Evolutionary conservation across 1,284 basidiomycete genomes (phyloP).

Genomic region (Trichosporon sp.): DNA sequence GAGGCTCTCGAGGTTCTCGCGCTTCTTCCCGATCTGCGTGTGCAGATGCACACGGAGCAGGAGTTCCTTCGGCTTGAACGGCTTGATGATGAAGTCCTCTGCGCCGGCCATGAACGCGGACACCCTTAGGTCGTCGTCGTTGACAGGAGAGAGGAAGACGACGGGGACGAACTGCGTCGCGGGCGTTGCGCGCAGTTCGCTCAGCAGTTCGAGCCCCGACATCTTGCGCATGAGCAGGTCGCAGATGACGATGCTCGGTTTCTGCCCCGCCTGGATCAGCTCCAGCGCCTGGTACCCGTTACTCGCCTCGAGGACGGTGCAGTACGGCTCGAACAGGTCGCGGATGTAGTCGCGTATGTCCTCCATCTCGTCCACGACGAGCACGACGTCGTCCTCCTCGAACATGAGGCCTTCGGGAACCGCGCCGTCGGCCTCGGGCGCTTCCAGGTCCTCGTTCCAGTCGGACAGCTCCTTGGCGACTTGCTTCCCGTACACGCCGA

Average conservation of each 20-base stretch:
- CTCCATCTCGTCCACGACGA: constrained; percentile 43
- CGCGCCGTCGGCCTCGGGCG: neutral
- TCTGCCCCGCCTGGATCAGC: constrained; percentile 34
- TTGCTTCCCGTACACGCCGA: constrained; percentile 31
- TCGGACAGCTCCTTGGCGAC: constrained; percentile 17
- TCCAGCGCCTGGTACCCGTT: constrained; percentile 55
- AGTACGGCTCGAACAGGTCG: constrained; percentile 50
- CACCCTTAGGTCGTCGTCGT: constrained; percentile 45
- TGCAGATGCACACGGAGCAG: constrained; percentile 55
- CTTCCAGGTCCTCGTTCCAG: constrained; percentile 16
- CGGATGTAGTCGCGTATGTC: constrained; percentile 53
- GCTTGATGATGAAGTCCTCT: constrained; percentile 55
- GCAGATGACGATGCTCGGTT: constrained; percentile 46
- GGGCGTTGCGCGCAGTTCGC: constrained; percentile 34
- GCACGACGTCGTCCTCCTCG: constrained; percentile 38
- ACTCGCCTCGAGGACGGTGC: constrained; percentile 50
- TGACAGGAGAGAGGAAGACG: constrained; percentile 43
- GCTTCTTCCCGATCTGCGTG: constrained; percentile 53
- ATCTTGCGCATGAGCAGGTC: constrained; percentile 54
- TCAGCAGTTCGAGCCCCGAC: constrained; percentile 44
- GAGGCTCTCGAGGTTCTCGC: constrained; percentile 44
- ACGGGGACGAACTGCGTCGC: constrained; percentile 40
- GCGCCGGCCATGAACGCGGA: constrained; percentile 56
- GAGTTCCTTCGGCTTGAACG: constrained; percentile 56
- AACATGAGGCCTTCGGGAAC: constrained; percentile 43